A percentile compares a stretch with the other conserved stretches of the same genome.
Evolutionary conservation across 768 basidiomycete species (phyloP).

Genomic region (Trametes elegans): DNA sequence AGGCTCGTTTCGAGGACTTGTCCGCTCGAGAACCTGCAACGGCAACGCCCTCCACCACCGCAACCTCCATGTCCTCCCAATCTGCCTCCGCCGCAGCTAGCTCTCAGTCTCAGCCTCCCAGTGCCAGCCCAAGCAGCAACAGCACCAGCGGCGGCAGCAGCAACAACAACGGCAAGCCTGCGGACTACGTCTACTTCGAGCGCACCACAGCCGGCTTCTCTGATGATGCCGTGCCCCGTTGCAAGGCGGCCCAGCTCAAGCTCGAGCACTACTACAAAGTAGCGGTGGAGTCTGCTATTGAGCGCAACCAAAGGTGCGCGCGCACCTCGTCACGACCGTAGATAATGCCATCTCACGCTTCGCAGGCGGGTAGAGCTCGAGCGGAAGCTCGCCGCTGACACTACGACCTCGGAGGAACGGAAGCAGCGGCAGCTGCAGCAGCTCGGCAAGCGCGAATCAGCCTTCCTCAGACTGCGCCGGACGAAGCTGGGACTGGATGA

Average conservation of each 20-base stretch:
- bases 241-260: conserved; percentile 91
- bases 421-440: conserved; percentile 82
- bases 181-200: conserved; percentile 94
- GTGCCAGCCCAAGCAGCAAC: no score
- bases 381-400: conserved; percentile 69
- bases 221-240: conserved; percentile 76
- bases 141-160: no score
- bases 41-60: conserved; percentile 22
- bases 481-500: conserved; percentile 90
- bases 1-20: conserved; percentile 12
- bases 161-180: conserved; percentile 37
- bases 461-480: conserved; percentile 81
- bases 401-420: conserved; percentile 74
- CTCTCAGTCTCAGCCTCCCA: conserved; percentile 20
- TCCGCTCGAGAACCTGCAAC: conserved; percentile 19
- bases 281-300: conserved; percentile 92
- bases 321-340: neutral
- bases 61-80: conserved; percentile 23
- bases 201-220: conserved; percentile 75
- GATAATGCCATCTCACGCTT: neutral
- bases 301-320: conserved; percentile 81
- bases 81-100: conserved; percentile 25
- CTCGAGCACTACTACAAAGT: conserved; percentile 97
- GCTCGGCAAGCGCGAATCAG: conserved; percentile 84
- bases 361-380: conserved; percentile 85